A percentile compares a stretch with the other conserved stretches of the same genome.
Conservation (phyloP, 2,329 filamentous ascomycete species). For the Aspergillus eucalypticola region DNA sequence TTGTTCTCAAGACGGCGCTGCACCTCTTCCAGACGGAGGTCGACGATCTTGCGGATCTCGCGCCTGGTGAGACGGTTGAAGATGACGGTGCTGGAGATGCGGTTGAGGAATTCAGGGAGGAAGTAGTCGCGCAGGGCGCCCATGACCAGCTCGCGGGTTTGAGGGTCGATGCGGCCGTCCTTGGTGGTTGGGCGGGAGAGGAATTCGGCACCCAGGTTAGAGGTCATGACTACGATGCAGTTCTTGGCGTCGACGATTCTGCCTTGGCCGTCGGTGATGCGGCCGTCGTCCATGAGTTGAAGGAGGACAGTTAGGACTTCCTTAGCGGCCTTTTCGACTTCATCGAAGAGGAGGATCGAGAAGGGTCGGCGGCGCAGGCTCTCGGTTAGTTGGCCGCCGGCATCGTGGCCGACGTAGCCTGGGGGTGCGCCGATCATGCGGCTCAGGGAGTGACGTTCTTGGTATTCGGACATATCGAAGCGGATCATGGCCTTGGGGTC, state of each 20-base stretch:
- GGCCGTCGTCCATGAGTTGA: conserved; percentile 99
- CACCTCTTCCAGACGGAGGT: conserved; percentile 82
- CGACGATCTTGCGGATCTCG: conserved; percentile 95
- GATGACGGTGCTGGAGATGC: conserved; percentile 93
- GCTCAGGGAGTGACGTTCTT: conserved; percentile 91
- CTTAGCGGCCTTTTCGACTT: conserved; percentile 98
- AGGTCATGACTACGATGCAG: conserved; percentile 99
- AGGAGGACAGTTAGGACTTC: conserved; percentile 94
- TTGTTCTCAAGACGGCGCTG: conserved; percentile 88
- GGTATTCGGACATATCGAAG: conserved; percentile 99
- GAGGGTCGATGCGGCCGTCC: conserved; percentile 81
- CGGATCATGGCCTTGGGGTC: conserved; percentile 97
- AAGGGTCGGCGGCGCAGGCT: conserved; percentile 91
- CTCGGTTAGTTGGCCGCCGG: conserved; percentile 94
- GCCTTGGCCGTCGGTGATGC: conserved; percentile 97
- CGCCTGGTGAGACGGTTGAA: conserved; percentile 91
- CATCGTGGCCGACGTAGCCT: conserved; percentile 94
- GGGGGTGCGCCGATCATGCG: conserved; percentile 98
- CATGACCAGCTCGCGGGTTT: conserved; percentile 88
- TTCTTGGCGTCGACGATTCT: conserved; percentile 93
- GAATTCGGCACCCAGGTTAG: conserved; percentile 92
- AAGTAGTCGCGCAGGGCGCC: conserved; percentile 90
- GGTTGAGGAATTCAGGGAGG: conserved; percentile 97
- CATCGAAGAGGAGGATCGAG: conserved; percentile 96
- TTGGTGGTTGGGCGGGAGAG: conserved; percentile 75